Percentiles rank a stretch among this genome's conserved stretches.
These are phyloP conservation scores for Saxophila tyrrhenica DNA, from an alignment of 495 filamentous ascomycete genomes.

Conservation along the genomic window DNA sequence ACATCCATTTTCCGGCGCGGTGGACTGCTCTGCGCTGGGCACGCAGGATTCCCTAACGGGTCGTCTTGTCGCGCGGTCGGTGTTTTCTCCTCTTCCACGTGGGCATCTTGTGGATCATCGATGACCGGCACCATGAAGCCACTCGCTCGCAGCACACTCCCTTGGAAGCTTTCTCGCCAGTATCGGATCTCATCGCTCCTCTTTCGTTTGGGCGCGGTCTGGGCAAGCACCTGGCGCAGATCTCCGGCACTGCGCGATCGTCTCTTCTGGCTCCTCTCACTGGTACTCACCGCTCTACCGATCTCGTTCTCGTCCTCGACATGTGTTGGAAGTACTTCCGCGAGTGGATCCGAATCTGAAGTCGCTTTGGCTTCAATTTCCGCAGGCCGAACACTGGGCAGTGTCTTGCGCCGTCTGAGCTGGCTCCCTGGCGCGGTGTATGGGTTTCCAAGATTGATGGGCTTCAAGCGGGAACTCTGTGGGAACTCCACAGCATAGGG, in stretches of 20 bases:
- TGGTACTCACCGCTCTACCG: constrained; percentile 4
- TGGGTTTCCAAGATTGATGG: constrained; percentile 15
- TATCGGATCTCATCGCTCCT: constrained; percentile 21
- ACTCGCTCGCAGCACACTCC: constrained; percentile 12
- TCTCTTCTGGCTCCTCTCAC: constrained; percentile 6
- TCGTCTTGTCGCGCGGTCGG: not conserved
- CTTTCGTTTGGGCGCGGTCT: constrained; percentile 1
- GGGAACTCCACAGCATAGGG: constrained; percentile 23
- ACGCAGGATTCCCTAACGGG: not conserved
- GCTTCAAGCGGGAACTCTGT: constrained; percentile 16
- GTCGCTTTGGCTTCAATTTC: not conserved
- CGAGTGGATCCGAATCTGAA: not conserved
- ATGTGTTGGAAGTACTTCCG: not conserved
- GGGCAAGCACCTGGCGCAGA: not conserved
- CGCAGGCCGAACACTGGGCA: constrained; percentile 7
- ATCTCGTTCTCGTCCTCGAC: not conserved
- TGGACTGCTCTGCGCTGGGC: not conserved
- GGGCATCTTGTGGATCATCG: not conserved
- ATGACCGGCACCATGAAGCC: constrained; percentile 4
- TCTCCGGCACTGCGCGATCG: constrained; percentile 19
- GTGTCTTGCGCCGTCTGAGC: constrained; percentile 12
- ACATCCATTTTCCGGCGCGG: not conserved
- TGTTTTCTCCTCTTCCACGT: not conserved
- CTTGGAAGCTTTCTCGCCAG: constrained; percentile 20
- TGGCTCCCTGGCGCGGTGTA: constrained; percentile 17